These are phyloP conservation scores for Lupinus albus DNA, from an alignment of 306 rosid species.

Conservation along the genomic window DNA sequence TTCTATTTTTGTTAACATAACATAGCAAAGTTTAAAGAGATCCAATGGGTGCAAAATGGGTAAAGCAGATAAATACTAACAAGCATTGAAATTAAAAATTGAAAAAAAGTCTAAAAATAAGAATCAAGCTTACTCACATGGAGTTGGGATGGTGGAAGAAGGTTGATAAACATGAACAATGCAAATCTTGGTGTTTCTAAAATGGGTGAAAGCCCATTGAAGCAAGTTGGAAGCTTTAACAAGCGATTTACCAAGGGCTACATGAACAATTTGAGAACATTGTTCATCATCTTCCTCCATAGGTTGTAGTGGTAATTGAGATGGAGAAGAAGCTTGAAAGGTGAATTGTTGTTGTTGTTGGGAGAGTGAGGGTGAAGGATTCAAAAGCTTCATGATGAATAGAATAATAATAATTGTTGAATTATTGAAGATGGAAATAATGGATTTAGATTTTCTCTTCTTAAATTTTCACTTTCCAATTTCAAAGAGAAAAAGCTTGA, in stretches of 20 bases:
- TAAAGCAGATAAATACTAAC: background rate
- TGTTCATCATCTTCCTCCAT: conserved; percentile 44
- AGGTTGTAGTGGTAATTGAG: conserved; percentile 37
- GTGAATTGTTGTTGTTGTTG: too few species aligned
- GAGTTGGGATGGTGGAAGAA: conserved; percentile 74
- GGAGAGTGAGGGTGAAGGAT: conserved; percentile 42
- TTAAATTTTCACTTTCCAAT: background rate
- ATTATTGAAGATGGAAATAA: background rate
- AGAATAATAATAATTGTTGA: background rate
- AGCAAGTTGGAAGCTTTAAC: conserved; percentile 62
- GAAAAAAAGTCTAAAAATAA: conserved; percentile 5
- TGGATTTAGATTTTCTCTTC: background rate
- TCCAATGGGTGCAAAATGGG: too few species aligned
- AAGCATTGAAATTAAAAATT: background rate
- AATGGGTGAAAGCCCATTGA: conserved; percentile 61
- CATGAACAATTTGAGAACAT: conserved; percentile 46
- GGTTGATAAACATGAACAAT: conserved; percentile 74
- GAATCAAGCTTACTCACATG: conserved; percentile 59
- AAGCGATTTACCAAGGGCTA: conserved; percentile 72
- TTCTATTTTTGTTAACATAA: too few species aligned
- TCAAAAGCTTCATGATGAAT: conserved; percentile 60
- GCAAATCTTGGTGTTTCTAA: conserved; percentile 51
- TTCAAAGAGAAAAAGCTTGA: conserved; percentile 33
- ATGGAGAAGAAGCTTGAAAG: conserved; percentile 32
- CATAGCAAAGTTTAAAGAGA: too few species aligned